phyloP scores from a whole-genome alignment of 805 yeast species.

The Yamadazyma ubonensis region DNA sequence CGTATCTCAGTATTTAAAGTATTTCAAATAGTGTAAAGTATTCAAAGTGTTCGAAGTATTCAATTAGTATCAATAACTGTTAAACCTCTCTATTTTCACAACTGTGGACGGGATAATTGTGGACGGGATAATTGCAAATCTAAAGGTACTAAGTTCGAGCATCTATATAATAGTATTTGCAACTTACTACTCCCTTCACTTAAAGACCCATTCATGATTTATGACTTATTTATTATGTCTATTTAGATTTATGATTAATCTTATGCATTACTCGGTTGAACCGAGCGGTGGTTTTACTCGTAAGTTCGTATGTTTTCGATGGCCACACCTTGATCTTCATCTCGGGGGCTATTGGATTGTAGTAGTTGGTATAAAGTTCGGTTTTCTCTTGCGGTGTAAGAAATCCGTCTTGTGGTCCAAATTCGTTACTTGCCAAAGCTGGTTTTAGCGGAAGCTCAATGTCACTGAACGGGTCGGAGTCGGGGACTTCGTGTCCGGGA shows the following conservation, averaged over 20 bases:
- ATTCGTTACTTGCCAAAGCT: constrained; percentile 19
- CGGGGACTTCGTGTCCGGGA: no score
- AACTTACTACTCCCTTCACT: no score
- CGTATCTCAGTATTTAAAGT: no score
- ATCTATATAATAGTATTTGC: no score
- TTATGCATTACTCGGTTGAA: constrained; percentile 6
- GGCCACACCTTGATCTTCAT: constrained; percentile 19
- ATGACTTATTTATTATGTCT: background rate
- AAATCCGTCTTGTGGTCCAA: constrained; percentile 36
- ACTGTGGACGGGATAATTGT: no score
- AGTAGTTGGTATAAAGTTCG: constrained; percentile 43
- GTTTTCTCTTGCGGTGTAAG: constrained; percentile 35
- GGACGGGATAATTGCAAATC: no score
- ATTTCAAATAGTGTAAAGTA: no score
- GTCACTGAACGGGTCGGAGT: constrained; percentile 3
- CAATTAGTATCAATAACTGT: no score
- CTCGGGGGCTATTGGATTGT: constrained; percentile 20
- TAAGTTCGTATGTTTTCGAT: constrained; percentile 14
- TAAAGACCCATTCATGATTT: background rate
- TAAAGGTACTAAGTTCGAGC: no score
- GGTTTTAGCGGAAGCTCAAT: background rate
- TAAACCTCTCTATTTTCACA: no score
- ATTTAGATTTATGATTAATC: constrained; percentile 5
- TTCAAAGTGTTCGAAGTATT: no score
- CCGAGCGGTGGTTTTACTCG: constrained; percentile 8